These are phyloP conservation scores for Penicillium subrubescens DNA, from an alignment of 495 filamentous ascomycete genomes.

Conservation along the genomic window DNA sequence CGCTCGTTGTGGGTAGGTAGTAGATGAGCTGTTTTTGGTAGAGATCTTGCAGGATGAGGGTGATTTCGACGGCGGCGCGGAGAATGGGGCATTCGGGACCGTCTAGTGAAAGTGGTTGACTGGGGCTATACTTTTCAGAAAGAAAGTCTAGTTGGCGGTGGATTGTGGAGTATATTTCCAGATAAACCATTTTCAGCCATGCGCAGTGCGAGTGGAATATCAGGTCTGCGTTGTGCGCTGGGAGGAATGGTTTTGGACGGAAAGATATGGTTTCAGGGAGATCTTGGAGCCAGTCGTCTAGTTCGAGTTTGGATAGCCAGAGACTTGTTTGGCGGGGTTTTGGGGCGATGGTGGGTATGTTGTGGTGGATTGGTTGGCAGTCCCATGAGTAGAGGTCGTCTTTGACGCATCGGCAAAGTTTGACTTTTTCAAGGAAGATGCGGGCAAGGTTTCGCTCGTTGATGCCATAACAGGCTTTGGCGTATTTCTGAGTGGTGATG, in stretches of 20 bases:
- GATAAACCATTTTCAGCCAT: slow-evolving; percentile 14
- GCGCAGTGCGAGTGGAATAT: slow-evolving; percentile 14
- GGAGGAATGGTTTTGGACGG: slow-evolving; percentile 1
- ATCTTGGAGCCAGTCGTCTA: slow-evolving; percentile 13
- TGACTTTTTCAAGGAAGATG: slow-evolving; percentile 18
- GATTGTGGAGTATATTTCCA: slow-evolving; percentile 8
- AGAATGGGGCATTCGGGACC: background rate
- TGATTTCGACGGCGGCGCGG: slow-evolving; percentile 11
- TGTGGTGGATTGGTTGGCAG: background rate
- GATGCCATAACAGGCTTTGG: background rate
- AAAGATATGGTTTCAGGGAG: slow-evolving; percentile 7
- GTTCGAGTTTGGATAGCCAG: slow-evolving; percentile 11
- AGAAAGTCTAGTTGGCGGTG: slow-evolving; percentile 18
- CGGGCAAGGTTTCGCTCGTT: slow-evolving; percentile 2
- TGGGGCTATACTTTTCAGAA: slow-evolving; percentile 6
- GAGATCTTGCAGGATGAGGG: slow-evolving; percentile 9
- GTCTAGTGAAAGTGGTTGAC: slow-evolving; percentile 7
- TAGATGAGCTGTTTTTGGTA: slow-evolving; percentile 9
- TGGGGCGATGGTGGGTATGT: background rate
- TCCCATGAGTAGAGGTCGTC: slow-evolving; percentile 14
- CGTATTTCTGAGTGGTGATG: background rate
- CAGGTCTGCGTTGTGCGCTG: background rate
- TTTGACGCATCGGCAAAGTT: slow-evolving; percentile 15
- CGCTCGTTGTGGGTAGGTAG: slow-evolving; percentile 16
- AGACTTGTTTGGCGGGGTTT: slow-evolving; percentile 2